phyloP scores from a whole-genome alignment of 2,329 filamentous ascomycete genomes.

The Sporothrix humicola region DNA sequence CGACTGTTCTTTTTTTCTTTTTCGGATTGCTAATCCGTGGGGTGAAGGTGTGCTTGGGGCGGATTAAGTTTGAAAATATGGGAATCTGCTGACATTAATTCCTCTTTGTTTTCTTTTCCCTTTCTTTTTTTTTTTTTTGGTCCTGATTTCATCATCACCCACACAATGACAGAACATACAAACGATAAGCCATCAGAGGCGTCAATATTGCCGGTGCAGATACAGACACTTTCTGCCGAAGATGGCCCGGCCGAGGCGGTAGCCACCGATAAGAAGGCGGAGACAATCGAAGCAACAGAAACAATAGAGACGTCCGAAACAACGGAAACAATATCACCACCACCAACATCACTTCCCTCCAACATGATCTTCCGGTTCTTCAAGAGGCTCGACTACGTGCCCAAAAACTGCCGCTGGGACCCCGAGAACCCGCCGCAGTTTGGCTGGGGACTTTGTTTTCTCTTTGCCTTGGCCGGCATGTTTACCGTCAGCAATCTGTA shows the following conservation, averaged over 20 bases:
- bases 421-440: conserved; percentile 27
- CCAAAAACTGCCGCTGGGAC: conserved; percentile 30
- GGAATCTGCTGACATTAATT: too few species aligned
- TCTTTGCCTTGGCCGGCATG: conserved; percentile 27
- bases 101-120: too few species aligned
- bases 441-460: conserved; percentile 23
- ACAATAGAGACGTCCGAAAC: neutral
- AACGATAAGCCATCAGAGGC: conserved; percentile 7
- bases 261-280: neutral
- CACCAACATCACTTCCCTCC: neutral
- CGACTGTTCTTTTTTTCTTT: neutral
- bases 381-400: conserved; percentile 12
- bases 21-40: neutral
- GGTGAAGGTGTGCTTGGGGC: neutral
- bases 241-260: neutral
- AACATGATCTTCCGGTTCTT: neutral
- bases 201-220: neutral
- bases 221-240: neutral
- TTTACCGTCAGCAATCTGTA: conserved; percentile 78
- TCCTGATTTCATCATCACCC: neutral
- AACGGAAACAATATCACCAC: neutral
- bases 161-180: neutral
- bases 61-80: neutral
- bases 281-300: neutral
- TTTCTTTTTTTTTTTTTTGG: neutral